Conservation (phyloP, 495 filamentous ascomycete genomes). For the Penicillium cataractarum region DNA sequence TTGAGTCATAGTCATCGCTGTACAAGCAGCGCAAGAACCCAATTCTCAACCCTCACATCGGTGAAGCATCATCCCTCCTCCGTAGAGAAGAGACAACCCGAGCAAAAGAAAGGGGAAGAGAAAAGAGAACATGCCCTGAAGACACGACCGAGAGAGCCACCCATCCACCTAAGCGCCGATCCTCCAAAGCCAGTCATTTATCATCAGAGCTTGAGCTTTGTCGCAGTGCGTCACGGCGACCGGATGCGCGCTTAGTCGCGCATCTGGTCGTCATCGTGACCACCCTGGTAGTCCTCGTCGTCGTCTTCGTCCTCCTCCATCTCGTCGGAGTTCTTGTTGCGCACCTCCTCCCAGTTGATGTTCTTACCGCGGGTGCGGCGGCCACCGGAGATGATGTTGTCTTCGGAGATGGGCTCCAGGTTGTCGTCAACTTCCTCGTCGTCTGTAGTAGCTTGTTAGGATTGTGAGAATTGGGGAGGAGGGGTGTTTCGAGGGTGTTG, state of each 20-base stretch:
- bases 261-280: slow-evolving; percentile 47
- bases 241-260: slow-evolving; percentile 39
- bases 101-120: neutral
- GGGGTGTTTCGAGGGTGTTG: neutral
- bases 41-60: neutral
- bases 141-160: slow-evolving; percentile 12
- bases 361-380: slow-evolving; percentile 83
- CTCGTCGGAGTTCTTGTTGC: slow-evolving; percentile 58
- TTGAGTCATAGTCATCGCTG: slow-evolving; percentile 26
- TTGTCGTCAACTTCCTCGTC: slow-evolving; percentile 77
- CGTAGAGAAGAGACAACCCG: neutral
- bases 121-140: slow-evolving; percentile 4
- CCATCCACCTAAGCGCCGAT: slow-evolving; percentile 24
- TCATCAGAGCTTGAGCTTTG: slow-evolving; percentile 18
- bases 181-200: slow-evolving; percentile 24
- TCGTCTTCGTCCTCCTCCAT: slow-evolving; percentile 81
- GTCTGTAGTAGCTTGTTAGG: slow-evolving; percentile 30
- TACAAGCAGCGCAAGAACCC: slow-evolving; percentile 1
- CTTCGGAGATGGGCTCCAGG: slow-evolving; percentile 85
- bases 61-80: neutral
- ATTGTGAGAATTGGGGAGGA: slow-evolving; percentile 2
- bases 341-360: slow-evolving; percentile 83
- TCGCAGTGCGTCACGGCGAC: slow-evolving; percentile 15
- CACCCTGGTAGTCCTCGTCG: slow-evolving; percentile 60
- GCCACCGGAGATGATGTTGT: slow-evolving; percentile 79